Base-by-base conservation (phyloP, 2,329 filamentous ascomycete genomes). In the Pseudogymnoascus sp. region DNA sequence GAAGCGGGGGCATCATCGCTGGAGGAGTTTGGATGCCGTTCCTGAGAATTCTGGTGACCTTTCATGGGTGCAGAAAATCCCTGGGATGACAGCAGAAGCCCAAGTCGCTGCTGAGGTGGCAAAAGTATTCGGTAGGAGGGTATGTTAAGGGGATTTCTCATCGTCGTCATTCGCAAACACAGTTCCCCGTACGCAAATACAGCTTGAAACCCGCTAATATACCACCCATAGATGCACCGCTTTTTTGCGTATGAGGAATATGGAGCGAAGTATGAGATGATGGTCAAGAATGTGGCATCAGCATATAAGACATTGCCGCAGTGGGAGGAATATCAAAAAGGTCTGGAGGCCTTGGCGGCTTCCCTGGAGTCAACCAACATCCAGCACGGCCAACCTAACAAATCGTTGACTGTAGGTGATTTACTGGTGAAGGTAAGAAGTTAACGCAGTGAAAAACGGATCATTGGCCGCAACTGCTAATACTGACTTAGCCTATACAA, bases 161-260 rank as follows among this genome's bases (percentile, higher is more conserved):
- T 45, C 5, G 19, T 55, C 19, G n/a, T 23, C 14, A 9, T 14
- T 6, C 38, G 22, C 28, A 58, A 30, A 58, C 19, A 58, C 25
- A 58, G 7, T 41, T 28, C 2, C 2, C 7, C 45, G 12, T 30
- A 52, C 8, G 14, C 23, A 30, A 19, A 30, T 8, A 6, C 49
- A 14, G 28, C 14, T 60, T 61, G 61, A 11, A 19, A 41, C n/a
- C 11, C 9, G 35, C 19, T 41, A 39, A 25, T n/a, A 49, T 22
- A 19, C 23, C 41, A 12, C 19, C 5, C 60, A 12, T 66, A 96
- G 90, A 87, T 95, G 77, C 83, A 84, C 64, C 85, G 86, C 0
- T 94, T 97, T 75, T 89, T 90, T 71, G 80, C 88, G 59, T 99
- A 99, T 72, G 90, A 96, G 75, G 90, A 96, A 69, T 99, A 96